Evolutionary conservation across 208 protist species (phyloP), one percentile per base, ranked within the genome.

Genomic region (Strigomonas oncopelti): DNA sequence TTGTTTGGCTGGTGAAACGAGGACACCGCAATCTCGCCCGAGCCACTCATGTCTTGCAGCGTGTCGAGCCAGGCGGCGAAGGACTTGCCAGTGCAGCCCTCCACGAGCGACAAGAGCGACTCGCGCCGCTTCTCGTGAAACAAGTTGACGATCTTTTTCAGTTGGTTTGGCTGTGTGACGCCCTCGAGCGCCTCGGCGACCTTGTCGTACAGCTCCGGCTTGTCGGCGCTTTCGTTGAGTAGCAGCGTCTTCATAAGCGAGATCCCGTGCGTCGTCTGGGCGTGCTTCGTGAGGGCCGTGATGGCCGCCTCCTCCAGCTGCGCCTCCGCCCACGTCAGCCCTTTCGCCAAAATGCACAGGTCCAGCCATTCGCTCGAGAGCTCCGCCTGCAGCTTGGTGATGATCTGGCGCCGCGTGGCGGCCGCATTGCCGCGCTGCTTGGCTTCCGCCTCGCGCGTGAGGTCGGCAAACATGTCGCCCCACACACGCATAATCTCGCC

Each of bases 1-100:
- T 93, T 93, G 67, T 80, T 90, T 14, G 72, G 80, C 36, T 70
- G 38, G 69, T 93, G 75, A 57, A 93, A 93, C 14, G 75, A 64
- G 14, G 84, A 75, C 18, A 93, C 75, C 18, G 87, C 81, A 46
- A 93, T 75, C 31, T 74, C 42, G 16, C 78, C 81, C 14, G 73
- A 63, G 27, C 77, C 28, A 65, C 82, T 80, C 67, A 87, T 72
- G 34, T 82, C 78, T 22, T 76, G 74, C 34, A 93, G 73, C 25
- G 68, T 42, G 29, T 72, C 72, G 65, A 79, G 22, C 52, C 90
- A 82, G 8, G 46, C 51, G 3, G 74, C 78, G 0, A 90, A 59
- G 18, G 63, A 67, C 45, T 83, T 88, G 38, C 80, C 78, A 32
- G 68, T 80, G n/a, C 75, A 48, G 22, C 78, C 71, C 20, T 81